phyloP scores from a whole-genome alignment of 176 grass and related monocot genomes.

The Dactylis glomerata region DNA sequence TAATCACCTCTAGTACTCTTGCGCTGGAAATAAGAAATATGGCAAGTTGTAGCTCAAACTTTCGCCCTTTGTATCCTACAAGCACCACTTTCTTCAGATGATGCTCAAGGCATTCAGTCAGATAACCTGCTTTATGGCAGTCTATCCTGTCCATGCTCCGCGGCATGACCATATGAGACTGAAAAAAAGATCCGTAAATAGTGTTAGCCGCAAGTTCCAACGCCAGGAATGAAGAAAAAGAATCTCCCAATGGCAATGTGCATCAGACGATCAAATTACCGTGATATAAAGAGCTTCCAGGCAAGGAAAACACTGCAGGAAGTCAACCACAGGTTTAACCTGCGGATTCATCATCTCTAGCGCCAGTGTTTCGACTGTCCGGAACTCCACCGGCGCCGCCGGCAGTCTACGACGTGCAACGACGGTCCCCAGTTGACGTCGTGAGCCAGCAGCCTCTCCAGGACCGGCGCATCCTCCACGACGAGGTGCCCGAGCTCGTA shows the following conservation, averaged over 20 bases:
- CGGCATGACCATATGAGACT: constrained; percentile 31
- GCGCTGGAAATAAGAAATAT: constrained; percentile 31
- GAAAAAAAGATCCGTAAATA: constrained; percentile 1
- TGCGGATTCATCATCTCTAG: constrained; percentile 31
- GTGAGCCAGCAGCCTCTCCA: constrained; percentile 43
- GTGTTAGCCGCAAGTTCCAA: background rate
- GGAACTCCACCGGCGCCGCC: background rate
- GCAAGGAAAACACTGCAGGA: constrained; percentile 39
- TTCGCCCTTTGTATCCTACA: constrained; percentile 26
- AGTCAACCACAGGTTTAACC: constrained; percentile 23
- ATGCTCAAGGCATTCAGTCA: constrained; percentile 28
- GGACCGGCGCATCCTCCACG: constrained; percentile 29
- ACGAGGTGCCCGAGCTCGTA: constrained; percentile 15
- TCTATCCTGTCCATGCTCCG: background rate
- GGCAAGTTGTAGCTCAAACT: constrained; percentile 30
- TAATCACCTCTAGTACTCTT: constrained; percentile 31
- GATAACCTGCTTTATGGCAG: background rate
- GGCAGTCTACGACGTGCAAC: constrained; percentile 7
- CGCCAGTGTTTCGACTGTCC: background rate
- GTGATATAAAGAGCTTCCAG: constrained; percentile 31
- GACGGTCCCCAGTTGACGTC: constrained; percentile 36
- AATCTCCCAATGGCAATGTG: background rate
- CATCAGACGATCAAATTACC: background rate
- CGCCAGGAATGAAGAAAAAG: background rate
- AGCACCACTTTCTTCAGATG: constrained; percentile 39